phyloP scores from a whole-genome alignment of 2,329 filamentous ascomycete genomes.

The Fusarium devonianum region DNA sequence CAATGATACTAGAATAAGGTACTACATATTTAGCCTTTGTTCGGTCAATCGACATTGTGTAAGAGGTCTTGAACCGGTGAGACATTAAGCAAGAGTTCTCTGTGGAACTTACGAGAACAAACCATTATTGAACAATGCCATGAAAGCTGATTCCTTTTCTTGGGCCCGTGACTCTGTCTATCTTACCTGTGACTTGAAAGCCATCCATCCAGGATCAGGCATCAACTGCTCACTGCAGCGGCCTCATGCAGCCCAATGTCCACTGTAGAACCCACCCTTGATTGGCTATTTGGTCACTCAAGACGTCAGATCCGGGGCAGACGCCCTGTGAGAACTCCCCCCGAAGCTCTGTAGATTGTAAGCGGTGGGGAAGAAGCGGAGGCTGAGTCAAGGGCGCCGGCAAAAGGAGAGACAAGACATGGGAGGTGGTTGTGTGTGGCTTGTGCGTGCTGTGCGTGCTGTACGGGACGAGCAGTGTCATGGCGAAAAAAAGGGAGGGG shows the following conservation, averaged over 20 bases:
- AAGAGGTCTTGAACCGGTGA: too few relatives aligned
- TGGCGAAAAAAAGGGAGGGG: constrained; percentile 20
- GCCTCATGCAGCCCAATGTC: constrained; percentile 2
- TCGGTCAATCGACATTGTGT: too few relatives aligned
- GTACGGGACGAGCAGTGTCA: constrained; percentile 1
- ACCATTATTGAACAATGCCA: too few relatives aligned
- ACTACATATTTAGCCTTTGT: too few relatives aligned
- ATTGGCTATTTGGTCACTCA: constrained; percentile 18
- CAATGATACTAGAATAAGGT: too few relatives aligned
- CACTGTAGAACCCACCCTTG: background rate
- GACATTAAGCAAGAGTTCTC: too few relatives aligned
- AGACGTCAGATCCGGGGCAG: background rate
- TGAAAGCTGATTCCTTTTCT: too few relatives aligned
- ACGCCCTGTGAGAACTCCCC: constrained; percentile 2
- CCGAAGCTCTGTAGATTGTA: background rate
- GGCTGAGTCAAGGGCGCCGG: constrained; percentile 25
- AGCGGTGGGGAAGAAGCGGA: constrained; percentile 18
- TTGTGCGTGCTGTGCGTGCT: constrained; percentile 20
- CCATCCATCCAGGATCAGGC: constrained; percentile 23
- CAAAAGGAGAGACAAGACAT: constrained; percentile 1
- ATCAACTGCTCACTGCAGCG: constrained; percentile 14
- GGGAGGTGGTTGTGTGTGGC: constrained; percentile 17
- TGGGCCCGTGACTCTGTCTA: background rate
- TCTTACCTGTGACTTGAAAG: constrained; percentile 12
- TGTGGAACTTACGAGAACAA: too few relatives aligned